Percentiles rank a stretch among this genome's conserved stretches.
Conservation (phyloP, 2,329 filamentous ascomycete genomes). For the Pseudogymnoascus sp. region DNA sequence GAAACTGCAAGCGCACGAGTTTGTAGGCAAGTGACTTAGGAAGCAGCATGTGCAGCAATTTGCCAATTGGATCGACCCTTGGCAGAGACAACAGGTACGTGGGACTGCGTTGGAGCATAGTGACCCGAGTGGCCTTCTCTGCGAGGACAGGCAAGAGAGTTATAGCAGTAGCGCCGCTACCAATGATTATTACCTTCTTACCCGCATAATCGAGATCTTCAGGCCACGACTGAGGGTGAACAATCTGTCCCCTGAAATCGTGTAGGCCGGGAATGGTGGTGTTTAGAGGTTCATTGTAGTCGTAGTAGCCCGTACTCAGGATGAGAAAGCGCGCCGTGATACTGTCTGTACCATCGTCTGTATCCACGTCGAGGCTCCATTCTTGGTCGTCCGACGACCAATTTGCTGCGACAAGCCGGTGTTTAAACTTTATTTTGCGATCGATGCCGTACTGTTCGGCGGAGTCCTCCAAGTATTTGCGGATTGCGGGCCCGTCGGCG, state of each 20-base stretch:
- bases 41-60: constrained; percentile 28
- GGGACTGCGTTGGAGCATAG: constrained; percentile 75
- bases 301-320: constrained; percentile 55
- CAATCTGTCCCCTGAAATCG: constrained; percentile 47
- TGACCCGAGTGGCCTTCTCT: constrained; percentile 57
- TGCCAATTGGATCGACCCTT: constrained; percentile 25
- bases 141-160: constrained; percentile 67
- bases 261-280: constrained; percentile 49
- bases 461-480: constrained; percentile 43
- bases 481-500: constrained; percentile 42
- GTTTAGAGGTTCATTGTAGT: constrained; percentile 47
- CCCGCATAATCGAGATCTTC: constrained; percentile 53
- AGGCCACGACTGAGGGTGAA: constrained; percentile 68
- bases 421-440: constrained; percentile 41
- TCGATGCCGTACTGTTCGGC: constrained; percentile 43
- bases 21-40: constrained; percentile 40
- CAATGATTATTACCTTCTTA: constrained; percentile 59
- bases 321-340: constrained; percentile 41
- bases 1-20: constrained; percentile 43
- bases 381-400: constrained; percentile 45
- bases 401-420: constrained; percentile 39
- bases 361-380: constrained; percentile 42
- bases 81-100: constrained; percentile 52
- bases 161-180: constrained; percentile 68
- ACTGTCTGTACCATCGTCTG: constrained; percentile 21